Base-by-base conservation (phyloP, 352 stramenopile species). In the Globisporangium spiculum region DNA sequence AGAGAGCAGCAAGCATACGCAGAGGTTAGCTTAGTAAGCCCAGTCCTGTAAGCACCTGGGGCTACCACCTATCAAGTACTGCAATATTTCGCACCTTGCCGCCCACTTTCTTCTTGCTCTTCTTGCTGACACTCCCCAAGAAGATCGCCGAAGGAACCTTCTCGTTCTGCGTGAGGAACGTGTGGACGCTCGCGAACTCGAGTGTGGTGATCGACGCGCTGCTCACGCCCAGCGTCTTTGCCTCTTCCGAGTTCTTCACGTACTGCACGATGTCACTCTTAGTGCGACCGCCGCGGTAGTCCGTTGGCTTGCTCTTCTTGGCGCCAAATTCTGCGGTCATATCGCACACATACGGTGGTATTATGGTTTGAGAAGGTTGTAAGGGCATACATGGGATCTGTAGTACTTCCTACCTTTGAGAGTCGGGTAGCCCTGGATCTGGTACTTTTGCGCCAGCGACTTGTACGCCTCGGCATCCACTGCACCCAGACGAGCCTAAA, bases 261-360 rank as follows among this genome's bases (percentile, higher is more conserved):
- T 93, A 90, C 66, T 88, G 71, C 9, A 94, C 74, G 63, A 94
- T 91, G 7, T 91, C 86, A 41, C 69, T 73, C 50, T 73, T 69
- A 4, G 81, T 82, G 61, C 86, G 86, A 22, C 84, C 84, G 16
- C 84, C 84, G 26, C 81, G 81, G 72, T 92, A 94, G 63, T 92
- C 86, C 32, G 67, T 74, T 32, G 86, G 86, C 48, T 87, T 88
- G 68, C 89, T 92, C 79, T 94, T 94, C 69, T 92, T 92, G 44
- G 78, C 76, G 10, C 83, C 86, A 56, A 94, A 94, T 62, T 92
- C 84, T 88, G 52, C 1, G 20, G 52, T 58, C 0, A 7, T 0
- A 48, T 14, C 50, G 3, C 32, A 46, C 48, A 46, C 7, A 34
- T 3, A 7, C 10, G 9, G 10, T 44, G 36, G 9, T 44, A 4